phyloP scores from a whole-genome alignment of 2,329 filamentous ascomycete genomes.

The Stachybotrys chlorohalonatus region DNA sequence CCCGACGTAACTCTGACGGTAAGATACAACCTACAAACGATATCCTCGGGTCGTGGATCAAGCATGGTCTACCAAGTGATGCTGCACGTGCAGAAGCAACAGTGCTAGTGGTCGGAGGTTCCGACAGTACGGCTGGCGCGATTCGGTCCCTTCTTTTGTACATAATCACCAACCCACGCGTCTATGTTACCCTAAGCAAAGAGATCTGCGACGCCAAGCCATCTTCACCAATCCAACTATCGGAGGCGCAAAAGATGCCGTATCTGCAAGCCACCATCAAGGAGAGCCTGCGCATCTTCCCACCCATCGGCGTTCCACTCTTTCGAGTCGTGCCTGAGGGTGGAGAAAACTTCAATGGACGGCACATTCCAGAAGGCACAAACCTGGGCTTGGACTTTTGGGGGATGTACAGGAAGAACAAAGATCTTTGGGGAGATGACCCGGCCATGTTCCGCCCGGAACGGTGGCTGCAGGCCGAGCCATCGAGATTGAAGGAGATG shows the following conservation, averaged over 20 bases:
- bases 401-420: constrained; percentile 25
- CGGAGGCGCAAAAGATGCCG: constrained; percentile 27
- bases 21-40: constrained; percentile 9
- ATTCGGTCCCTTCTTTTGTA: constrained; percentile 38
- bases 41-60: constrained; percentile 27
- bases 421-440: constrained; percentile 27
- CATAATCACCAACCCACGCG: constrained; percentile 35
- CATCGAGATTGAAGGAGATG: constrained; percentile 23
- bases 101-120: constrained; percentile 21
- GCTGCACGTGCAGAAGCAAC: constrained; percentile 18
- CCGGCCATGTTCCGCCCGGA: constrained; percentile 36
- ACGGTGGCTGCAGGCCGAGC: constrained; percentile 34
- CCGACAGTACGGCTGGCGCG: constrained; percentile 21
- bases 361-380: constrained; percentile 36
- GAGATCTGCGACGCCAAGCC: constrained; percentile 31
- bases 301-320: constrained; percentile 28
- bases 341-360: constrained; percentile 26
- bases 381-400: constrained; percentile 33
- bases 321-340: constrained; percentile 20
- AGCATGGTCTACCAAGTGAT: constrained; percentile 18
- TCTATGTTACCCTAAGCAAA: constrained; percentile 30
- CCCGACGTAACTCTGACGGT: neutral
- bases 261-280: constrained; percentile 39
- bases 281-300: constrained; percentile 34
- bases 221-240: constrained; percentile 19